Percentiles rank a stretch among this genome's conserved stretches.
Evolutionary conservation across 805 yeast species (phyloP).

Genomic region (Zygoascus tannicola): DNA sequence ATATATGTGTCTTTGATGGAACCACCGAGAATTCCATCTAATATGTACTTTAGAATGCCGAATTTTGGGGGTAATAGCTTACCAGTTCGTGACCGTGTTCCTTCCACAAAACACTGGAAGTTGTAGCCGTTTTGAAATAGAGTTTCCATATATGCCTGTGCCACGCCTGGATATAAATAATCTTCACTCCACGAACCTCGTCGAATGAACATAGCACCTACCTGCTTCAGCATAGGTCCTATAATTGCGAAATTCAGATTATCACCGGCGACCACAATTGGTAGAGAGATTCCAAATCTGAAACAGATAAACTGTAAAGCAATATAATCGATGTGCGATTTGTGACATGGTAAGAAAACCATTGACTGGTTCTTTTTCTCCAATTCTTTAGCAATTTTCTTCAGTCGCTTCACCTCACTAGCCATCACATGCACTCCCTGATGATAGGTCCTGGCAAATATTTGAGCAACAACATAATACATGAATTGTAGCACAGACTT

Average conservation of each 20-base stretch:
- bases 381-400: constrained; percentile 27
- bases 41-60: constrained; percentile 47
- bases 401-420: constrained; percentile 27
- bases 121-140: constrained; percentile 39
- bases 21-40: constrained; percentile 39
- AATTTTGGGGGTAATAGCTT: constrained; percentile 52
- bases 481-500: constrained; percentile 23
- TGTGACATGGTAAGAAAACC: constrained; percentile 50
- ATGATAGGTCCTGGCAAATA: constrained; percentile 31
- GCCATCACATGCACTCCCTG: constrained; percentile 34
- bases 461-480: constrained; percentile 31
- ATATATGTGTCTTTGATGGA: constrained; percentile 34
- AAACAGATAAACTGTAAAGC: constrained; percentile 45
- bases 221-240: constrained; percentile 40
- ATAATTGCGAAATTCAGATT: constrained; percentile 51
- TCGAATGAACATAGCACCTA: constrained; percentile 52
- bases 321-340: constrained; percentile 53
- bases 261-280: constrained; percentile 58
- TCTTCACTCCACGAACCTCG: constrained; percentile 34
- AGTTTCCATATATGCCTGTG: constrained; percentile 39
- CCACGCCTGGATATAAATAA: constrained; percentile 36
- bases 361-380: constrained; percentile 28
- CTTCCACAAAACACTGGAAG: constrained; percentile 55
- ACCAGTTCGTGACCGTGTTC: constrained; percentile 61
- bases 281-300: constrained; percentile 44